Evolutionary conservation across 306 rosid species (phyloP).

Genomic region (Ammopiptanthus mongolicus): DNA sequence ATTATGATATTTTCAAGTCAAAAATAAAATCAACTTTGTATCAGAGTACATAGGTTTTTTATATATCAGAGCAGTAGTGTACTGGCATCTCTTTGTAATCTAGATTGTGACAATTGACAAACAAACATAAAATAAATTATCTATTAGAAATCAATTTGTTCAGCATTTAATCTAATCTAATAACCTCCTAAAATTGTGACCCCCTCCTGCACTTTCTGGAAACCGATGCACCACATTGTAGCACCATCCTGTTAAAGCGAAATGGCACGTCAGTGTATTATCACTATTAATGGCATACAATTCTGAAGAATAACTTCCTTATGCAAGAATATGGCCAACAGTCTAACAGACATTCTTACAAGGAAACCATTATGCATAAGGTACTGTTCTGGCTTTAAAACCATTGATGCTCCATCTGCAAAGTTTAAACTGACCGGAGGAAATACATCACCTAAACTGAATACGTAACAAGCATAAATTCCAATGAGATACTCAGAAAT

Average conservation of each 20-base stretch:
- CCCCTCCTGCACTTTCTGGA: slow-evolving; percentile 75
- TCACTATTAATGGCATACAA: slow-evolving; percentile 3
- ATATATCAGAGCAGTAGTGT: neutral
- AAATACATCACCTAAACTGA: slow-evolving; percentile 64
- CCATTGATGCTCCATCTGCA: slow-evolving; percentile 78
- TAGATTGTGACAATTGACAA: neutral
- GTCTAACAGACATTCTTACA: slow-evolving; percentile 42
- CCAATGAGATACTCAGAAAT: slow-evolving; percentile 25
- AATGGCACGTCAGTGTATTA: slow-evolving; percentile 10
- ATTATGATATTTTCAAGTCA: slow-evolving; percentile 1
- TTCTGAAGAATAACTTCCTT: slow-evolving; percentile 20
- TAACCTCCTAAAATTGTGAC: slow-evolving; percentile 85
- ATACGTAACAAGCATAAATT: slow-evolving; percentile 26
- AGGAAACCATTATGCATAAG: slow-evolving; percentile 50
- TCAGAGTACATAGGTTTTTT: neutral
- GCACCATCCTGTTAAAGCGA: slow-evolving; percentile 55
- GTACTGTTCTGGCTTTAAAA: slow-evolving; percentile 87
- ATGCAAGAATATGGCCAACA: neutral
- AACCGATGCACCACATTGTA: slow-evolving; percentile 82
- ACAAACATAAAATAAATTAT: neutral
- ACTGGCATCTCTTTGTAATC: neutral
- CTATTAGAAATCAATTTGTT: neutral
- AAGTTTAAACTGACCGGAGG: slow-evolving; percentile 86
- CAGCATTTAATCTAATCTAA: slow-evolving; percentile 13
- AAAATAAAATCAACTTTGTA: neutral